A percentile compares a stretch with the other conserved stretches of the same genome.
phyloP scores from a whole-genome alignment of 257 asterid genomes.

The Ilex aquifolium region DNA sequence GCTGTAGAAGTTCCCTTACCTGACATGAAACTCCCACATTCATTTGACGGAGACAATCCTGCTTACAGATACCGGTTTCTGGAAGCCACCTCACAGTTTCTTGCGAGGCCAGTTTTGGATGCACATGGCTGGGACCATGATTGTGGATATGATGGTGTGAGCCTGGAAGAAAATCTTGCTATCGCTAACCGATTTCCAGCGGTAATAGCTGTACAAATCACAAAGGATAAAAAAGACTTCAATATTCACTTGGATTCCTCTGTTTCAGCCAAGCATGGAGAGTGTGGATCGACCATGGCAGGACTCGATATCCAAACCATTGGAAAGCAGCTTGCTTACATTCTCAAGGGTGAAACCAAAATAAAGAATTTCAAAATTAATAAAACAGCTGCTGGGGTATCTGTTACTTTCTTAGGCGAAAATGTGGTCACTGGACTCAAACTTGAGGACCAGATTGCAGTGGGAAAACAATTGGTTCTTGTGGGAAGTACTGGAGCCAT shows the following conservation, averaged over 20 bases:
- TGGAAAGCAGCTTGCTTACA: constrained; percentile 22
- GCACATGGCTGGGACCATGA: constrained; percentile 41
- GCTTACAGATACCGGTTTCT: constrained; percentile 17
- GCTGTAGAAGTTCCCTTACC: constrained; percentile 19
- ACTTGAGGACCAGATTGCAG: constrained; percentile 26
- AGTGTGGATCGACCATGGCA: constrained; percentile 30
- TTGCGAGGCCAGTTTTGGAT: constrained; percentile 26
- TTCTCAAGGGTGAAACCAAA: constrained; percentile 25
- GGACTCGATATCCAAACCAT: constrained; percentile 23
- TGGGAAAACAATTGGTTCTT: constrained; percentile 22
- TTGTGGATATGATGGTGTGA: constrained; percentile 32
- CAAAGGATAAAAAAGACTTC: constrained; percentile 33
- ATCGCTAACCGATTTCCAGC: constrained; percentile 29
- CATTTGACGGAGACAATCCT: constrained; percentile 26
- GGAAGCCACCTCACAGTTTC: constrained; percentile 18
- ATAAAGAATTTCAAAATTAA: constrained; percentile 17
- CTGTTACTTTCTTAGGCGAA: constrained; percentile 28
- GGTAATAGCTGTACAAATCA: constrained; percentile 23
- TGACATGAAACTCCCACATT: constrained; percentile 22
- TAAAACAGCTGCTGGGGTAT: constrained; percentile 28
- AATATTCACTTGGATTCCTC: constrained; percentile 29
- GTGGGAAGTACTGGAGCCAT: constrained; percentile 28
- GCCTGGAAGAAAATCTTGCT: constrained; percentile 24
- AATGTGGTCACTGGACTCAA: constrained; percentile 21
- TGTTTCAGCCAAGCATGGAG: constrained; percentile 25